Evolutionary conservation across 1,284 basidiomycete species (phyloP).

Genomic region (Cerioporus squamosus): DNA sequence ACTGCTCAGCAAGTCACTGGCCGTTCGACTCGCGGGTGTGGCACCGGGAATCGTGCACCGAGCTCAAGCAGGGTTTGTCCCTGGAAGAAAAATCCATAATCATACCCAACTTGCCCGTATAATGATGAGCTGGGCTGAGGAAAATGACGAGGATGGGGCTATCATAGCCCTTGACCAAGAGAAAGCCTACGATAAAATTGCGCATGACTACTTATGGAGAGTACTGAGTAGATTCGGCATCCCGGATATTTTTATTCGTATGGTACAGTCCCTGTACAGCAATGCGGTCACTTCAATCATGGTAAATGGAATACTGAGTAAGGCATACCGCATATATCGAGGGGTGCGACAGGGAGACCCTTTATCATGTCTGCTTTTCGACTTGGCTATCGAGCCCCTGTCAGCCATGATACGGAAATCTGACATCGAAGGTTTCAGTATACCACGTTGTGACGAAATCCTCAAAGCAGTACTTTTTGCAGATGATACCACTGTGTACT

Average conservation of each 20-base stretch:
- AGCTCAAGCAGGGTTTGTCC: conserved; percentile 36
- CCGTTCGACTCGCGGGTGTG: conserved; percentile 19
- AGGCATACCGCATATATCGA: conserved; percentile 22
- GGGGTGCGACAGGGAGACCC: conserved; percentile 41
- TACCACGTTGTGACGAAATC: conserved; percentile 20
- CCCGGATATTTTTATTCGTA: conserved; percentile 24
- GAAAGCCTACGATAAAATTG: conserved; percentile 38
- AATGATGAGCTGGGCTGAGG: conserved; percentile 32
- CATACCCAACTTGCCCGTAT: conserved; percentile 27
- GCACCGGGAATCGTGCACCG: conserved; percentile 27
- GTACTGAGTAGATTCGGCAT: conserved; percentile 23
- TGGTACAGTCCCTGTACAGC: conserved; percentile 28
- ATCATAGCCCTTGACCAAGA: conserved; percentile 38
- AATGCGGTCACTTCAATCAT: conserved; percentile 29
- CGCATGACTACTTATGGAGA: conserved; percentile 35
- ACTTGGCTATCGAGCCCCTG: conserved; percentile 41
- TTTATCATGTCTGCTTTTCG: conserved; percentile 42
- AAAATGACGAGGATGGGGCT: conserved; percentile 24
- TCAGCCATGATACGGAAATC: conserved; percentile 35
- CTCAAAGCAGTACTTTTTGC: conserved; percentile 36
- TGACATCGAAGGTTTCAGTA: conserved; percentile 33
- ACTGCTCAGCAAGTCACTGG: conserved; percentile 27
- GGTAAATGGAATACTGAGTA: conserved; percentile 32
- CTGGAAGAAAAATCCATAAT: conserved; percentile 28
- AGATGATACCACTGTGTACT: conserved; percentile 36